phyloP scores from a whole-genome alignment of 768 basidiomycete genomes.

The Hygrophorus russula region DNA sequence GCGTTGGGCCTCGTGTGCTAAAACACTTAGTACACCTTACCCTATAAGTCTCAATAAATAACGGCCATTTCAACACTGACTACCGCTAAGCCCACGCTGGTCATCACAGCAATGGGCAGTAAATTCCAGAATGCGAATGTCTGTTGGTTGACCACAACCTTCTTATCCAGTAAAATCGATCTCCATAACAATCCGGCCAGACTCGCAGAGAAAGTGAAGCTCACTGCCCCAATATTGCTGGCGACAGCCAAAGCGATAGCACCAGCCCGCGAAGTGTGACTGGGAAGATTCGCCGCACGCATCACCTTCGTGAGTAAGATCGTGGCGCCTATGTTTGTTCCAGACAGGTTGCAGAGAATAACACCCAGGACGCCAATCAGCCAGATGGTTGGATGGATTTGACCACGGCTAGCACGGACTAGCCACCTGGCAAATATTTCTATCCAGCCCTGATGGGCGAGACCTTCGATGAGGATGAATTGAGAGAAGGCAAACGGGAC shows the following conservation, averaged over 20 bases:
- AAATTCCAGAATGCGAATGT: conserved; percentile 69
- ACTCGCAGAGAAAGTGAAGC: conserved; percentile 79
- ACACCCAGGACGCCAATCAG: conserved; percentile 53
- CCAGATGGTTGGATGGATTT: conserved; percentile 32
- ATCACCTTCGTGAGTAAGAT: conserved; percentile 81
- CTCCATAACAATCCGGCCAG: conserved; percentile 85
- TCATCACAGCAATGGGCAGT: conserved; percentile 54
- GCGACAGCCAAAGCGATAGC: conserved; percentile 73
- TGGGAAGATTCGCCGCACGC: conserved; percentile 31
- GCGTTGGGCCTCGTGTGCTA: no score
- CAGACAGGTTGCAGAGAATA: conserved; percentile 58
- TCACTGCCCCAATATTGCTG: conserved; percentile 86
- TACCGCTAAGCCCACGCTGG: conserved; percentile 52
- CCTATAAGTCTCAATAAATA: conserved; percentile 18
- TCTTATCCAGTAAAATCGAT: conserved; percentile 62
- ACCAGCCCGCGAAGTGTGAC: conserved; percentile 35
- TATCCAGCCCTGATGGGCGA: conserved; percentile 82
- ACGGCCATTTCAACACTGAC: conserved; percentile 72
- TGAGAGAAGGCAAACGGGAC: conserved; percentile 90
- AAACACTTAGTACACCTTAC: no score
- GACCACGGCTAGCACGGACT: conserved; percentile 20
- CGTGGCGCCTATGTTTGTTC: conserved; percentile 79
- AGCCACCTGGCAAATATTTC: conserved; percentile 65
- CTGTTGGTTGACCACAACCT: conserved; percentile 43
- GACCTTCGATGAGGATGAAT: conserved; percentile 85